Conservation (phyloP, 139 green algal genomes). For the Penium margaritaceum region DNA sequence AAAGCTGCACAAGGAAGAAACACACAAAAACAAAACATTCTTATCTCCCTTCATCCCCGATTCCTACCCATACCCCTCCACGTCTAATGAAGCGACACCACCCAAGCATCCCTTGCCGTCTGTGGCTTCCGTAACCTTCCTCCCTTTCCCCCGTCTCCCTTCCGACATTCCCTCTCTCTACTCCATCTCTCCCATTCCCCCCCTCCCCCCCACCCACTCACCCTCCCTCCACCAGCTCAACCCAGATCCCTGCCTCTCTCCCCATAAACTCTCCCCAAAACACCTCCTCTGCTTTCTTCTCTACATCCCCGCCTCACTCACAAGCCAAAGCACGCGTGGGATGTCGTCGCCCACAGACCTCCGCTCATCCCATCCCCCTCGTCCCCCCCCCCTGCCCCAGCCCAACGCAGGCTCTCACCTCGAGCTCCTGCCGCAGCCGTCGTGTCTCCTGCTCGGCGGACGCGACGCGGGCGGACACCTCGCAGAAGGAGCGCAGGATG, state of each 20-base stretch:
- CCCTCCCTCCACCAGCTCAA: not conserved
- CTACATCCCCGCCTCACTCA: not conserved
- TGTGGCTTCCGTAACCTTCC: no score
- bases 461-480: constrained; percentile 11
- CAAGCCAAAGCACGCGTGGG: no score
- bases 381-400: not conserved
- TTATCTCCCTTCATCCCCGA: not conserved
- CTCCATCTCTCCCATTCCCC: not conserved
- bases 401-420: constrained; percentile 8
- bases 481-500: constrained; percentile 54
- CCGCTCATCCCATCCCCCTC: not conserved
- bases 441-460: constrained; percentile 15
- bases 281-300: not conserved
- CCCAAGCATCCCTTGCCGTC: no score
- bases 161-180: not conserved
- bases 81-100: no score
- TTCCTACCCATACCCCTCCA: not conserved
- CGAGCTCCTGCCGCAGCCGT: constrained; percentile 32
- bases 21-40: no score
- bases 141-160: not conserved
- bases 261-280: not conserved
- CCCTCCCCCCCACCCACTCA: not conserved
- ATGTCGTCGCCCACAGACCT: no score
- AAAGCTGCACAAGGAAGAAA: no score
- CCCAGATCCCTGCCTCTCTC: not conserved